Conservation (phyloP, 352 stramenopile species). For the Pythium rhizo-oryzae region DNA sequence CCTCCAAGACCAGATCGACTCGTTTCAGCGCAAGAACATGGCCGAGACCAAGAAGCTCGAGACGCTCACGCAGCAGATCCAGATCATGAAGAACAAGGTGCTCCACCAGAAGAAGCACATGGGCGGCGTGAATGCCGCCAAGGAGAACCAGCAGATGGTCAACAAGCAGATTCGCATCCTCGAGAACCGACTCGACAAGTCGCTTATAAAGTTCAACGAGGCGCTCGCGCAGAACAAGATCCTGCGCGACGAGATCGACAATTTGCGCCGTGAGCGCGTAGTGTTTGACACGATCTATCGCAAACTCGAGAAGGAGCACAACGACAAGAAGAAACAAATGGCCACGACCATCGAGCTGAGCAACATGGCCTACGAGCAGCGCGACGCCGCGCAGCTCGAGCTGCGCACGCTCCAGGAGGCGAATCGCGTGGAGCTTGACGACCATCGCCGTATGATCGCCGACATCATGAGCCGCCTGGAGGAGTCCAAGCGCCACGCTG, state of each 20-base stretch:
- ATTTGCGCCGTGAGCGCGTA: constrained; percentile 91
- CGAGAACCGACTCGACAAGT: constrained; percentile 97
- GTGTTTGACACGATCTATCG: constrained; percentile 96
- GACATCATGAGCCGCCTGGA: constrained; percentile 70
- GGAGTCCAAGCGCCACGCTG: constrained; percentile 47
- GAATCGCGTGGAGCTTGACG: constrained; percentile 85
- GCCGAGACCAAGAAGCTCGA: constrained; percentile 84
- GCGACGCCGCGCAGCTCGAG: constrained; percentile 94
- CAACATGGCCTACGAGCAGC: constrained; percentile 95
- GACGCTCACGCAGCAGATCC: constrained; percentile 88
- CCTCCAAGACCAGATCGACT: constrained; percentile 91
- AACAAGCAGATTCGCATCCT: constrained; percentile 97
- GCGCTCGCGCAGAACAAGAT: constrained; percentile 93
- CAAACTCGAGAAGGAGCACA: constrained; percentile 91
- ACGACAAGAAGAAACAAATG: constrained; percentile 96
- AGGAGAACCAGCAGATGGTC: constrained; percentile 96
- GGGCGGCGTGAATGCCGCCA: constrained; percentile 95
- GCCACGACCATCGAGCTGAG: constrained; percentile 94
- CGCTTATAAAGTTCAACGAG: constrained; percentile 97
- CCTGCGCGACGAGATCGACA: constrained; percentile 93
- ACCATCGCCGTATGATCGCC: constrained; percentile 53
- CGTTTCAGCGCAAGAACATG: constrained; percentile 85
- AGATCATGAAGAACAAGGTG: constrained; percentile 87
- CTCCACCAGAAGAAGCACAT: constrained; percentile 94
- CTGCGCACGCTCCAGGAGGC: constrained; percentile 92